Base-by-base conservation (phyloP, 2,329 filamentous ascomycete species). In the Fusarium sp. region DNA sequence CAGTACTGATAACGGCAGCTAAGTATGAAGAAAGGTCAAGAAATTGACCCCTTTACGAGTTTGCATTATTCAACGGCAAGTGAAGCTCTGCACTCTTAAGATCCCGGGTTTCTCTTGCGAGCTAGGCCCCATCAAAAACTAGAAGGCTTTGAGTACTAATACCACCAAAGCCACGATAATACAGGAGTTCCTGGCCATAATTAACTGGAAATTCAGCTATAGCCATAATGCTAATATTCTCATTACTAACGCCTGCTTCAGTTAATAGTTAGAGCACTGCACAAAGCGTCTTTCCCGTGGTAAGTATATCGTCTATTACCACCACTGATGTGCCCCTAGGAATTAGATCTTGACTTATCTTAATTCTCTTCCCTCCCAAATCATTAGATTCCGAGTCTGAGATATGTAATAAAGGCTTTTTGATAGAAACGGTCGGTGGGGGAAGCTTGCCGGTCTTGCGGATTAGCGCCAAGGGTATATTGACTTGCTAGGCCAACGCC, bases 371-470 rank as follows among this genome's bases (percentile, higher is more conserved):
- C n/a, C 74, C 54, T 3, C 72, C 65, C 5, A 78, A 70, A 53
- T 60, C 58, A 30, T 78, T 78, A 63, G 85, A 85, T 47, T 9
- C 13, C 20, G 44, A 30, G 20, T 6, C 13, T 1, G 88, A 90
- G 51, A 91, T 87, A 77, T 90, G 81, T 8, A 89, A 92, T 1
- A 78, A 36, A 5, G 75, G 39, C 77, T 86, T 91, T 44, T 14
- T 16, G 30, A 86, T 82, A 12, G 86, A 88, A 45, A 89, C 14
- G 0, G 81, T 87, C 0, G 89, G 89, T 13, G 87, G 86, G 0
- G 90, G 89, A 0, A 91, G 85, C 78, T 91, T 92, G 30, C 86
- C 87, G 14, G 84, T 85, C 75, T 88, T 81, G 44, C 90, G 89
- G 65, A 91, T 85, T 50, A 89, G 76, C 11, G 80, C 83, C 68